Base-by-base conservation (phyloP, 805 yeast genomes). In the Tetrapisispora arboricola region DNA sequence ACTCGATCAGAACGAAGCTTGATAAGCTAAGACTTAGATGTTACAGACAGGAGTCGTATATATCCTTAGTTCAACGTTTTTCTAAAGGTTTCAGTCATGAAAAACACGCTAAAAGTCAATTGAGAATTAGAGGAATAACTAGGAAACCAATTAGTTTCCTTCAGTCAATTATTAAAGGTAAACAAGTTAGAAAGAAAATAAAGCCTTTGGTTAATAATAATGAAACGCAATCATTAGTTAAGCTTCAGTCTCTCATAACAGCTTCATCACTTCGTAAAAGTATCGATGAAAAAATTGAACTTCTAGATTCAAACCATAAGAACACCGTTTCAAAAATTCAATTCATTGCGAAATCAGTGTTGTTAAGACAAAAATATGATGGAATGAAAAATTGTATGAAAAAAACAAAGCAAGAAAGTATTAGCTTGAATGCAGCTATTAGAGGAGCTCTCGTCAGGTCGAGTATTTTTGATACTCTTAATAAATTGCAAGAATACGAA, bases 341-440 rank as follows among this genome's bases (percentile, higher is more conserved):
- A 55, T 73, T 92, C 0, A 60, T 78, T 17, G 66, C 81, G 7
- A 65, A 83, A 48, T 92, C 42, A 5, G 4, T 18, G 9, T 13
- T 25, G 9, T 10, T 15, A 12, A 41, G 45, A 38, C 19, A 19
- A 2, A 20, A 22, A 4, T 6, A 28, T 2, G 1, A 20, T 1
- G 11, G 21, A 5, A 24, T 20, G 13, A 26, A 29, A 24, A 10
- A 19, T 10, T 60, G 71, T 30, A 61, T 62, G 1, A 57, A 34
- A 2, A 15, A 45, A n/a, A 21, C 32, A 13, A 15, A n/a, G n/a
- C 12, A 20, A n/a, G n/a, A n/a, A n/a, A 32, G 4, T 13, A 19
- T 21, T 12, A 7, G 7, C 5, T 15, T 55, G n/a, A 44, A 47
- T 12, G 54, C 51, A 3, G 16, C 20, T 2, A 6, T 50, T n/a